Evolutionary conservation across 108 stramenopile species (phyloP), one percentile per base, ranked within the genome.

Genomic region (Nannochloropsis gaditana): DNA sequence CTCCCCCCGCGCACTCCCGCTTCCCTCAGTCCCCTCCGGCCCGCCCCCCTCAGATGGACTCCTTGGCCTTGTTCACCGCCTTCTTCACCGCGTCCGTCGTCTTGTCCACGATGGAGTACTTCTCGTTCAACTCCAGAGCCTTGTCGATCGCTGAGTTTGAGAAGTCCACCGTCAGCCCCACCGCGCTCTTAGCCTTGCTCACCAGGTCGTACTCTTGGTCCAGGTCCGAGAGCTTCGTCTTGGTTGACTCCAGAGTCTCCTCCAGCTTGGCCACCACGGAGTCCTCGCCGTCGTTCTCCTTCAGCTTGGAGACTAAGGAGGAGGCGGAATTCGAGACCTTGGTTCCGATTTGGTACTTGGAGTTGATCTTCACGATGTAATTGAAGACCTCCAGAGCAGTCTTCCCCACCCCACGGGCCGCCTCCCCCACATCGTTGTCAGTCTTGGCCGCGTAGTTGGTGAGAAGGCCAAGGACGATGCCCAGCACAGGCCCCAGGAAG

Each of bases 361-460:
- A 19, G 21, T 80, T 80, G 31, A 85, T 21, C 79, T 85, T 85
- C 79, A 80, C 80, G n/a, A 79, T 43, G 84, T 80, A 85, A 41
- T 85, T 85, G 50, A 85, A 79, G 10, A 80, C 79, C 8, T 85
- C 84, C 84, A 85, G 19, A 2, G 21, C 79, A 19, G 84, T 85
- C 79, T 85, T 85, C 21, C 84, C 84, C n/a, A 85, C n/a, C 80
- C 84, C 84, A 50, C 84, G 84, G 41, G 80, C 80, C 5, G 84
- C 84, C 80, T 85, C 84, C 44, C 84, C 84, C n/a, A 45, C 79
- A 11, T 85, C 84, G 80, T 79, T 80, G 42, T 85, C 84, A 2
- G 44, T 19, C 84, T 85, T 85, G 44, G 84, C 59, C 11, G 45
- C 79, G 80, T 80, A 85, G 21, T 85, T 85, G n/a, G 84, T 80